Evolutionary conservation across 768 basidiomycete species (phyloP), one percentile per base, ranked within the genome.

Genomic region (Peribolospora kevripleyi): DNA sequence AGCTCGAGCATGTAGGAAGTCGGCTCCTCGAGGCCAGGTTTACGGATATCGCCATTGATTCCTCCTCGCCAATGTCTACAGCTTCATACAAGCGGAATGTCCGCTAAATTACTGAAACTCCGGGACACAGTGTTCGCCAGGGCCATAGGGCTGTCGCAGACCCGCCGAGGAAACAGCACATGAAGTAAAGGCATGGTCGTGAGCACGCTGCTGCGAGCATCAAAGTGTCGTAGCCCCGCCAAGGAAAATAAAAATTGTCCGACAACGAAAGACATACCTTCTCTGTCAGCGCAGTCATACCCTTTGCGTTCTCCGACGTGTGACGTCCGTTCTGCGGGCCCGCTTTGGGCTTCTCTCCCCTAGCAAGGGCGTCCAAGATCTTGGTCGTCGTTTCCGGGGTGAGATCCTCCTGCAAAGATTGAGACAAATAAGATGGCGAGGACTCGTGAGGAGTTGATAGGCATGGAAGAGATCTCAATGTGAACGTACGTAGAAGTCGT

Each of bases 301-400:
- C 87, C 10, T 84, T 85, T 8, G 87, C 84, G 70, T 93, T 93
- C 70, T 95, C 90, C 58, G 82, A 85, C 0, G 87, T 90, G 48
- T 74, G 73, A 56, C 90, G 75, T 41, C 82, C 78, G 56, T 79
- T 81, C 65, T 93, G 91, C 50, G 91, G 91, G 13, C 91, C 93
- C n/a, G 86, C 76, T 67, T 84, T 85, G 54, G 85, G 86, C 67
- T 82, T 84, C 67, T 79, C 73, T 49, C 87, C 90, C 62, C 65
- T 66, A 1, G 65, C 63, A 41, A 72, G 55, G 4, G 69, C 66
- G 38, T 69, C 62, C 11, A 72, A 62, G 45, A 72, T 63, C 61
- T 68, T 65, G 61, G 68, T 61, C 8, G 69, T 71, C 9, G 67
- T 66, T 56, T 71, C 70, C 2, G 71, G 70, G 9, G 71, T 72